Base-by-base conservation (phyloP, 2,329 filamentous ascomycete species). In the Ophiostoma pallidulum region DNA sequence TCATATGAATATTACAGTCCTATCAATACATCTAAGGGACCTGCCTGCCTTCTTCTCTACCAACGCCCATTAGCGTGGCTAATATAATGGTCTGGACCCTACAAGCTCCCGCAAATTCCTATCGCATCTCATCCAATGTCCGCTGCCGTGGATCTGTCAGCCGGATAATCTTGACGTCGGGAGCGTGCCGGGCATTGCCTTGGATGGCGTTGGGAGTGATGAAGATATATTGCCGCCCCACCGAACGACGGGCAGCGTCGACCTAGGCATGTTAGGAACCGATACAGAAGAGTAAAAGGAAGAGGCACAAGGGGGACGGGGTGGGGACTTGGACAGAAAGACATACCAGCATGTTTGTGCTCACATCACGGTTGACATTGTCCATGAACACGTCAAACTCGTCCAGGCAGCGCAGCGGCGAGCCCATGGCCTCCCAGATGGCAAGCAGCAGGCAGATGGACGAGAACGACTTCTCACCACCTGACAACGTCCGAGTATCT, bases 351-450 rank as follows among this genome's bases (percentile, higher is more conserved):
- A 98, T 88, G 53, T 86, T 85, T 58, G 94, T 95, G 61, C 87
- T 94, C 57, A 94, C 86, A 48, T 86, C 87, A 51, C 92, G 81
- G 65, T 98, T 98, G 50, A 97, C 87, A 56, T 84, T 88, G 66
- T 98, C 92, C 92, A 98, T 98, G 72, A 96, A 98, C 28, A 98
- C 92, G 62, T 98, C 92, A 61, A 97, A 98, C 66, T 98, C 92
- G 65, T 98, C 92, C 46, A 98, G 73, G 60, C 92, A 98, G 47
- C 92, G 80, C 51, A 98, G 84, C 0, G 90, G 91, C 16, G 89
- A 94, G 10, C 92, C 91, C 84, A 98, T 98, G 26, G 92, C 91
- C 62, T 98, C 92, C 92, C 92, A 98, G 16, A 98, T 83, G 3
- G 89, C 80, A 28, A 98, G 74, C 47, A 98, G 70, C 57, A 98